Percentiles rank a stretch among this genome's conserved stretches.
phyloP scores from a whole-genome alignment of 1,139 yeast genomes.

The Yamadazyma membranifaciens region DNA sequence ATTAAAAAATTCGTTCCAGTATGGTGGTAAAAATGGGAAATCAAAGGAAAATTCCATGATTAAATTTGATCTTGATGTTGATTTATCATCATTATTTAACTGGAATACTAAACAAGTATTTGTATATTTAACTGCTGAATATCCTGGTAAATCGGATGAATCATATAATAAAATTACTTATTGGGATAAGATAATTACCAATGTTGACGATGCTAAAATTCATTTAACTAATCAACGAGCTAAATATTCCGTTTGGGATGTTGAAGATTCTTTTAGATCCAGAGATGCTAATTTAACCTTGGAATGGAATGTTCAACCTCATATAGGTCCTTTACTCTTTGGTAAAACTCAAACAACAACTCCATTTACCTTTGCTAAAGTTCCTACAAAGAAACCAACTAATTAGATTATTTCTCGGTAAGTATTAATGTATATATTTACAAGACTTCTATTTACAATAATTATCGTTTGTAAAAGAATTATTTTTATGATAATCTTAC shows the following conservation, averaged over 20 bases:
- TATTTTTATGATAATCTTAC: no score
- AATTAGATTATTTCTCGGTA: background rate
- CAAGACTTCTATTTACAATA: background rate
- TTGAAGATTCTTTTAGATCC: slow-evolving; percentile 61
- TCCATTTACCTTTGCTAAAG: slow-evolving; percentile 29
- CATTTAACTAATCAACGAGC: slow-evolving; percentile 54
- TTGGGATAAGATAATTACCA: slow-evolving; percentile 83
- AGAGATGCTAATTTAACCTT: slow-evolving; percentile 69
- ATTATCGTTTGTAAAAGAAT: no score
- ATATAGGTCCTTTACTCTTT: slow-evolving; percentile 73
- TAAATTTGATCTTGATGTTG: slow-evolving; percentile 66
- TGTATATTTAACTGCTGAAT: slow-evolving; percentile 85
- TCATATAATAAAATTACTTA: slow-evolving; percentile 70
- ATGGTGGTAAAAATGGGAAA: slow-evolving; percentile 66
- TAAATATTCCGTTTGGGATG: slow-evolving; percentile 88
- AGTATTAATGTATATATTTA: slow-evolving; percentile 5
- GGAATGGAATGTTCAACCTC: slow-evolving; percentile 93
- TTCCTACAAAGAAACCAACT: slow-evolving; percentile 3
- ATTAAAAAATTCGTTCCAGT: slow-evolving; percentile 64
- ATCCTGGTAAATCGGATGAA: slow-evolving; percentile 57
- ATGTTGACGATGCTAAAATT: slow-evolving; percentile 57
- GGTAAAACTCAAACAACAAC: slow-evolving; percentile 51
- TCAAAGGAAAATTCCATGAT: slow-evolving; percentile 81
- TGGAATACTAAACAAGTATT: slow-evolving; percentile 98
- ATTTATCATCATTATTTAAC: slow-evolving; percentile 73